Evolutionary conservation across 2,329 filamentous ascomycete species (phyloP).

Genomic region (Penicillium glabrum): DNA sequence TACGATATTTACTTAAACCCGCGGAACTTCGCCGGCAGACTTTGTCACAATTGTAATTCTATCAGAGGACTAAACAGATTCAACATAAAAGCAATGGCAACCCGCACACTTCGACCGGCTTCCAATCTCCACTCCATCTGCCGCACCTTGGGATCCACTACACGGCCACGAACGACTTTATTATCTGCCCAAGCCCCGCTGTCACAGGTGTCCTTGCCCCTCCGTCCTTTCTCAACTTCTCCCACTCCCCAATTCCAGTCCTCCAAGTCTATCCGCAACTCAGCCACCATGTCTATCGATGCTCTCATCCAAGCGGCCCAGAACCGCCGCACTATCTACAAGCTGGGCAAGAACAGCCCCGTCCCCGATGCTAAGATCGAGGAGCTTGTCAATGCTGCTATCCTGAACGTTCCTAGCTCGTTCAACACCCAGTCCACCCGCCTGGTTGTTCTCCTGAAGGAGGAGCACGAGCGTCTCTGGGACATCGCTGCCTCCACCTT

Average conservation of each 20-base stretch:
- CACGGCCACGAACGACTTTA: not conserved
- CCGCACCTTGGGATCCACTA: slow-evolving; percentile 11
- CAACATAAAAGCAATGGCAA: slow-evolving; percentile 9
- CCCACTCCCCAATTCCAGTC: not conserved
- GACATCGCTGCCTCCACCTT: slow-evolving; percentile 66
- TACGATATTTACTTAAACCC: not conserved
- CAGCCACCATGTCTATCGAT: slow-evolving; percentile 17
- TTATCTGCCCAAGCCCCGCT: slow-evolving; percentile 2
- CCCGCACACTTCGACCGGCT: slow-evolving; percentile 12
- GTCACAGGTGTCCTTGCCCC: slow-evolving; percentile 32
- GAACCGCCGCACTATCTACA: slow-evolving; percentile 38
- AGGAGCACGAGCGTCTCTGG: slow-evolving; percentile 88
- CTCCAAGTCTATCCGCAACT: not conserved
- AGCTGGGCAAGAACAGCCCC: slow-evolving; percentile 34
- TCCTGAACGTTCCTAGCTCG: slow-evolving; percentile 70
- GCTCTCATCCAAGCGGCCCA: slow-evolving; percentile 33
- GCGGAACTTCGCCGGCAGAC: not conserved
- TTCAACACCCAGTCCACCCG: slow-evolving; percentile 91
- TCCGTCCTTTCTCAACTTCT: slow-evolving; percentile 19
- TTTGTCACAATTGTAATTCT: not conserved
- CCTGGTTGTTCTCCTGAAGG: slow-evolving; percentile 73
- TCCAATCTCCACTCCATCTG: slow-evolving; percentile 13
- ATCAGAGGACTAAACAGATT: not conserved
- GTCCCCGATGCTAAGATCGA: slow-evolving; percentile 38
- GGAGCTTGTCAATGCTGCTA: slow-evolving; percentile 44